Evolutionary conservation across 192 early-diverging fungal genomes (phyloP).

Genomic region (Podochytrium sp.): DNA sequence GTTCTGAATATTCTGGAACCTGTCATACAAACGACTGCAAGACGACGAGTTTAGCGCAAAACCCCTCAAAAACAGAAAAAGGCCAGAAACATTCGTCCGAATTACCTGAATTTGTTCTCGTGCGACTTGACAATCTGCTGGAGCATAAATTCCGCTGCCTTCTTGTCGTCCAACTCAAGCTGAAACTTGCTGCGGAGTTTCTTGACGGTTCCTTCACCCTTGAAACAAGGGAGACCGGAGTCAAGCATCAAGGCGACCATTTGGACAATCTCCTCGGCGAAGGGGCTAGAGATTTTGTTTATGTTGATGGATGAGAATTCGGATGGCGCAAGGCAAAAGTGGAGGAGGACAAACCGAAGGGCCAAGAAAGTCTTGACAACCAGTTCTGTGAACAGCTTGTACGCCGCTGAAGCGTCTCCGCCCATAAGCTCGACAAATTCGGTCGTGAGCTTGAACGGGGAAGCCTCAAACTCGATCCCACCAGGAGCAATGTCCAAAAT

Average conservation of each 20-base stretch:
- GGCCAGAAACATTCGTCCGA: background rate
- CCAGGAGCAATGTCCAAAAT: slow-evolving; percentile 99
- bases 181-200: slow-evolving; percentile 89
- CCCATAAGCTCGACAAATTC: slow-evolving; percentile 99
- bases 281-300: slow-evolving; percentile 69
- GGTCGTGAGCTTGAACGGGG: slow-evolving; percentile 96
- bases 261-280: slow-evolving; percentile 89
- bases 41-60: background rate
- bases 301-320: background rate
- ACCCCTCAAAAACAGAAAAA: background rate
- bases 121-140: slow-evolving; percentile 86
- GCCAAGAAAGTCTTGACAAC: slow-evolving; percentile 92
- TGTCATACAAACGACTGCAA: slow-evolving; percentile 53
- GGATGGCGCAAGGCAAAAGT: background rate
- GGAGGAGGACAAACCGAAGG: slow-evolving; percentile 45
- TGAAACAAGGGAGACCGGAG: slow-evolving; percentile 97
- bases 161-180: slow-evolving; percentile 83
- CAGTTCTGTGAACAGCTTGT: slow-evolving; percentile 87
- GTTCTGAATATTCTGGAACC: slow-evolving; percentile 62
- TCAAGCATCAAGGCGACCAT: slow-evolving; percentile 92
- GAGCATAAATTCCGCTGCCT: slow-evolving; percentile 95
- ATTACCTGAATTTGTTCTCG: slow-evolving; percentile 83
- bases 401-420: slow-evolving; percentile 79
- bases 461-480: slow-evolving; percentile 92
- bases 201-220: slow-evolving; percentile 78